Evolutionary conservation across 305 asterid genomes (phyloP).

Genomic region (Fraxinus paxiana): DNA sequence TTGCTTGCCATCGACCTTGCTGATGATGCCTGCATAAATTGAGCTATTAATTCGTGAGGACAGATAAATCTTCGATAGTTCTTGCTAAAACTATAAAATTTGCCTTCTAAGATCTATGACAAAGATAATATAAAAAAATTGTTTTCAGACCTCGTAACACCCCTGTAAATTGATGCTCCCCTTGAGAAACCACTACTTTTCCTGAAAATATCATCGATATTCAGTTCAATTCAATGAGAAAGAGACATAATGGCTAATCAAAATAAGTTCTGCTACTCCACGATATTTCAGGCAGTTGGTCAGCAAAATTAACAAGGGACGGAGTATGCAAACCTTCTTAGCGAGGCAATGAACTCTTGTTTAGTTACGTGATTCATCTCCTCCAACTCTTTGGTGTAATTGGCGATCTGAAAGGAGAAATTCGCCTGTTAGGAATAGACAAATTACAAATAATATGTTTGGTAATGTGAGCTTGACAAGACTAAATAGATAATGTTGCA

Average conservation of each 20-base stretch:
- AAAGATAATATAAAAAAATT: neutral
- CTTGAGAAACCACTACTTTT: conserved; percentile 93
- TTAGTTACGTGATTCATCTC: conserved; percentile 80
- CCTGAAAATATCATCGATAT: conserved; percentile 31
- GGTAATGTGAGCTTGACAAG: neutral
- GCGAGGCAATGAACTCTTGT: conserved; percentile 94
- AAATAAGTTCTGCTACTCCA: neutral
- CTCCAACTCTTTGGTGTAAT: conserved; percentile 68
- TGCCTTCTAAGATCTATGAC: neutral
- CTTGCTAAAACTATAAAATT: neutral
- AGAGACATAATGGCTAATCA: neutral
- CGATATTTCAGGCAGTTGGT: neutral
- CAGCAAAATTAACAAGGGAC: neutral
- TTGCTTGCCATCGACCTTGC: conserved; percentile 99
- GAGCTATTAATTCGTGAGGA: neutral
- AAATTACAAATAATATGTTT: neutral
- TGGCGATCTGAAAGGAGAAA: conserved; percentile 47
- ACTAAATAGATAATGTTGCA: neutral
- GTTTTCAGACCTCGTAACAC: conserved; percentile 65
- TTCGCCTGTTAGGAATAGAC: neutral
- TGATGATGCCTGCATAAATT: conserved; percentile 77
- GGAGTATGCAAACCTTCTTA: conserved; percentile 57
- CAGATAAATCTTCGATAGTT: neutral
- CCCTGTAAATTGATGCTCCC: conserved; percentile 87
- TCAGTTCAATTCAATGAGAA: neutral